phyloP scores from a whole-genome alignment of 768 basidiomycete species.

The Calocera viscosa region DNA sequence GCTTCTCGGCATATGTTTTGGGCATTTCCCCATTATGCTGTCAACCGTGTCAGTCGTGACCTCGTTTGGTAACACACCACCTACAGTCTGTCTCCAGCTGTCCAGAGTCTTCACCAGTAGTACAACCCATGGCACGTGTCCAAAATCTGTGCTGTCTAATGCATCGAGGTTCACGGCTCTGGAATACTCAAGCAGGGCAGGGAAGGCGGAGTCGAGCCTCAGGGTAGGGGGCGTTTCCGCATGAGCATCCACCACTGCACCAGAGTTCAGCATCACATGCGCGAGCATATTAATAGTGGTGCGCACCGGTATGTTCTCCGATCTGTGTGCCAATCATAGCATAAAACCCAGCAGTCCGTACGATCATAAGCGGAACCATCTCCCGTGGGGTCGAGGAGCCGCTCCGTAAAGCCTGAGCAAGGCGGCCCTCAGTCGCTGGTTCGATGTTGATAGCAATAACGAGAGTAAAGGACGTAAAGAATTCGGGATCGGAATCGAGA shows the following conservation, averaged over 20 bases:
- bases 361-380: constrained; percentile 52
- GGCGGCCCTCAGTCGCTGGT: constrained; percentile 39
- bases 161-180: constrained; percentile 54
- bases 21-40: constrained; percentile 58
- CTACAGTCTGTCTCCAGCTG: constrained; percentile 66
- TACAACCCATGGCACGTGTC: constrained; percentile 80
- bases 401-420: constrained; percentile 58
- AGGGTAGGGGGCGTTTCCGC: constrained; percentile 62
- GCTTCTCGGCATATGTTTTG: constrained; percentile 48
- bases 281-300: background rate
- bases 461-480: constrained; percentile 54
- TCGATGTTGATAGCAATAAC: constrained; percentile 77
- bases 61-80: constrained; percentile 19
- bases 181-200: constrained; percentile 61
- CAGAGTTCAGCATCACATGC: background rate
- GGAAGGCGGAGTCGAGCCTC: constrained; percentile 82
- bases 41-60: background rate
- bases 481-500: constrained; percentile 42
- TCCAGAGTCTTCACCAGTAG: constrained; percentile 74
- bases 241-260: constrained; percentile 75
- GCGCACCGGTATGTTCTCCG: constrained; percentile 71
- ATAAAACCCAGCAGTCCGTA: constrained; percentile 79
- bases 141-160: constrained; percentile 82
- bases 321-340: constrained; percentile 83
- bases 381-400: constrained; percentile 36